These are phyloP conservation scores for Sabuloglossum arenarium DNA, from an alignment of 495 filamentous ascomycete species.

Conservation along the genomic window DNA sequence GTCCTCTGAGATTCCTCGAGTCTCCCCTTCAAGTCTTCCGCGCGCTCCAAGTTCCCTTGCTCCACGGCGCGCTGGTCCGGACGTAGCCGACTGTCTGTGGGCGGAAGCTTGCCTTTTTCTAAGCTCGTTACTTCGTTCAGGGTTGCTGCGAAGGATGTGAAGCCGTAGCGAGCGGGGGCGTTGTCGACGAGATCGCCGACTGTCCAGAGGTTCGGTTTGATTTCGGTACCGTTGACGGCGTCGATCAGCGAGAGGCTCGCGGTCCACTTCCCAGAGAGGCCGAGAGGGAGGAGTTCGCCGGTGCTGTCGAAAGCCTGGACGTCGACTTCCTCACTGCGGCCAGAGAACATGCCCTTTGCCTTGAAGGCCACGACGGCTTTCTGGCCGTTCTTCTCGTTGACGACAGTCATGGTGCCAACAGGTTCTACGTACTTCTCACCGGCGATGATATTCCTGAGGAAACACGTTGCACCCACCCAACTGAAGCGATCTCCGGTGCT, in stretches of 20 bases:
- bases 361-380: slow-evolving; percentile 74
- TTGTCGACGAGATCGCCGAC: slow-evolving; percentile 55
- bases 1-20: slow-evolving; percentile 73
- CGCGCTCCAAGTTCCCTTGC: slow-evolving; percentile 58
- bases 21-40: slow-evolving; percentile 61
- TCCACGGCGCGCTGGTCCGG: slow-evolving; percentile 89
- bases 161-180: slow-evolving; percentile 57
- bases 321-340: slow-evolving; percentile 72
- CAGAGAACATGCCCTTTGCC: slow-evolving; percentile 86
- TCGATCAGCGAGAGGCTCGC: slow-evolving; percentile 39
- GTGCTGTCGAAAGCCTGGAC: slow-evolving; percentile 47
- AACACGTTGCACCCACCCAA: slow-evolving; percentile 69
- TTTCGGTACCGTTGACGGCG: slow-evolving; percentile 29
- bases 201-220: slow-evolving; percentile 44
- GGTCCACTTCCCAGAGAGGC: slow-evolving; percentile 72
- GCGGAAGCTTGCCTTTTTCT: slow-evolving; percentile 48
- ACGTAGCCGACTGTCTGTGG: slow-evolving; percentile 62
- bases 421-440: slow-evolving; percentile 98
- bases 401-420: slow-evolving; percentile 64
- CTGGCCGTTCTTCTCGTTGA: slow-evolving; percentile 60
- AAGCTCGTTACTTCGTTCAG: slow-evolving; percentile 76
- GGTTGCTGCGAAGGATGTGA: slow-evolving; percentile 65
- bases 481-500: slow-evolving; percentile 54
- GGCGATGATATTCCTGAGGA: slow-evolving; percentile 88
- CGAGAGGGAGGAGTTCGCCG: slow-evolving; percentile 35